Conservation (phyloP, 495 filamentous ascomycete species). For the Saxophila tyrrhenica region DNA sequence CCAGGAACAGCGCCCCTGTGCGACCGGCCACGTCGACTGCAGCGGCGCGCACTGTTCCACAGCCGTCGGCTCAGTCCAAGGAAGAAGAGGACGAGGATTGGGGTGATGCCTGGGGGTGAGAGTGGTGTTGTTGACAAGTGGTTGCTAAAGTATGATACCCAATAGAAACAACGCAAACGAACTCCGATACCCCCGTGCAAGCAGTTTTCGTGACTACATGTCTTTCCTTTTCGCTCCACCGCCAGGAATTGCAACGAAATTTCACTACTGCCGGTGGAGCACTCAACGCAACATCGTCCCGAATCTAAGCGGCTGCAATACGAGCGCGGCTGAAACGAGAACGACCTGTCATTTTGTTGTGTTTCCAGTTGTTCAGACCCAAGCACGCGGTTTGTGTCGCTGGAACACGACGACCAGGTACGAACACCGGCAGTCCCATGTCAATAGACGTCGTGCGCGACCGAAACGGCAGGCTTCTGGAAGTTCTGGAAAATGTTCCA, state of each 20-base stretch:
- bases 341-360: background rate
- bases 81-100: conserved; percentile 48
- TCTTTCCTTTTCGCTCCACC: background rate
- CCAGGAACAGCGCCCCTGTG: conserved; percentile 14
- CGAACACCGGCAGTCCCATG: background rate
- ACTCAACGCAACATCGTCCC: background rate
- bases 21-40: conserved; percentile 6
- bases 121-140: background rate
- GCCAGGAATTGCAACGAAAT: background rate
- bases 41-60: conserved; percentile 28
- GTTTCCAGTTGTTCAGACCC: no score
- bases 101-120: conserved; percentile 54
- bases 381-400: background rate
- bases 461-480: background rate
- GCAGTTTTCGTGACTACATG: no score
- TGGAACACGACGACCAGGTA: background rate
- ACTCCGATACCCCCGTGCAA: background rate
- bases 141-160: background rate
- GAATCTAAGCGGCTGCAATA: background rate
- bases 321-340: background rate
- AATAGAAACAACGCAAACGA: background rate
- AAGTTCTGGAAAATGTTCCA: background rate
- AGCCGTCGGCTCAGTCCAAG: conserved; percentile 12
- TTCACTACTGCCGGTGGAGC: background rate
- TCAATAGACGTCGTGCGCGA: background rate